Evolutionary conservation across 805 yeast species (phyloP).

Genomic region (Saccharomycopsis sp.): DNA sequence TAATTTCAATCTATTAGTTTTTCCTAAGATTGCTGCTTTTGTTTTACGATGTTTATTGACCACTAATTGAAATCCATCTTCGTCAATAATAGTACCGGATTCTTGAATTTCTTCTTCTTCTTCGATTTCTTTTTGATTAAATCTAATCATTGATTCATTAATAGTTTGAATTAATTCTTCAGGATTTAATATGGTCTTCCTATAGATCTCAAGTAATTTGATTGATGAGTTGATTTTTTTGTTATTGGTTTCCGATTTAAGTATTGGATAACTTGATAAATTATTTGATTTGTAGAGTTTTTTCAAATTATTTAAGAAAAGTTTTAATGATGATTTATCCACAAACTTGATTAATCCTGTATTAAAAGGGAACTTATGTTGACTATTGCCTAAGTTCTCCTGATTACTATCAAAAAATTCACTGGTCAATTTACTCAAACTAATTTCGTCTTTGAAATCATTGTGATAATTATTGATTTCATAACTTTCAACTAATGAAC

Average conservation of each 20-base stretch:
- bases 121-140: slow-evolving; percentile 60
- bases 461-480: slow-evolving; percentile 17
- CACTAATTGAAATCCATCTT: slow-evolving; percentile 88
- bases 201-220: background rate
- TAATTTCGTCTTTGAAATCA: slow-evolving; percentile 2
- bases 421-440: slow-evolving; percentile 14
- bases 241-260: slow-evolving; percentile 24
- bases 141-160: slow-evolving; percentile 50
- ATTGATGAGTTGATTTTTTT: background rate
- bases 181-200: slow-evolving; percentile 34
- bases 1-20: slow-evolving; percentile 30
- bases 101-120: slow-evolving; percentile 43
- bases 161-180: slow-evolving; percentile 45
- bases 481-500: slow-evolving; percentile 48
- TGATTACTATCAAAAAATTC: slow-evolving; percentile 34
- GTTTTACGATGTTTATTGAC: slow-evolving; percentile 82
- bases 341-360: slow-evolving; percentile 67
- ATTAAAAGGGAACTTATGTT: slow-evolving; percentile 46
- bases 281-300: slow-evolving; percentile 27
- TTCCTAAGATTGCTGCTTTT: slow-evolving; percentile 57
- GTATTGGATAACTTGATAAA: slow-evolving; percentile 22
- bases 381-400: slow-evolving; percentile 32
- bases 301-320: slow-evolving; percentile 56
- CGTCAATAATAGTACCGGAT: slow-evolving; percentile 64
- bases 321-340: slow-evolving; percentile 54